Conservation (phyloP, 1,284 basidiomycete genomes). For the Heliocybe sulcata region DNA sequence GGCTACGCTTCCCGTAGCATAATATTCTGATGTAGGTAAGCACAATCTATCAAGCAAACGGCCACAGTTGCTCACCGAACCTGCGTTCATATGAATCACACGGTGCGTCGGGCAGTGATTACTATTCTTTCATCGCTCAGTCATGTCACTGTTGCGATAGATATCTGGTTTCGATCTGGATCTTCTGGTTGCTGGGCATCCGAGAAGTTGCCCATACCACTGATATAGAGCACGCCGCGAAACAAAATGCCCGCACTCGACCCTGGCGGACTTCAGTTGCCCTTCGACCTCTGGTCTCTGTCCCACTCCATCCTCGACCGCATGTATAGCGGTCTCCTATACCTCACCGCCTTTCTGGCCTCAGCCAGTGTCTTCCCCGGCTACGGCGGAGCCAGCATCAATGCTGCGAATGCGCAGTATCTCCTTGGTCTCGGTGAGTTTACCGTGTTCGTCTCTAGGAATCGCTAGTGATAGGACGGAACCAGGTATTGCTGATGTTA, state of each 20-base stretch:
- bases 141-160: no score
- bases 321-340: neutral
- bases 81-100: no score
- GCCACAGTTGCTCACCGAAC: no score
- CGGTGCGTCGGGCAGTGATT: no score
- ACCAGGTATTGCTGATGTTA: conserved; percentile 69
- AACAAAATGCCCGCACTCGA: neutral
- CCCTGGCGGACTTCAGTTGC: neutral
- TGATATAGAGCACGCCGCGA: neutral
- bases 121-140: no score
- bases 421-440: conserved; percentile 49
- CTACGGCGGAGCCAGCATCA: conserved; percentile 6
- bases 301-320: neutral
- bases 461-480: conserved; percentile 1
- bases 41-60: no score
- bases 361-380: conserved; percentile 13
- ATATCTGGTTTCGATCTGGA: no score
- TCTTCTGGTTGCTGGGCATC: no score
- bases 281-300: neutral
- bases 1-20: no score
- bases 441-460: neutral
- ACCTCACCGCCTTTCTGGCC: conserved; percentile 11
- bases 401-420: conserved; percentile 29
- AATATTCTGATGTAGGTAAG: no score
- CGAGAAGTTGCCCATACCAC: neutral